These are phyloP conservation scores for Saccharomyces hybrid DNA, from an alignment of 1,139 yeast genomes.

Conservation along the genomic window DNA sequence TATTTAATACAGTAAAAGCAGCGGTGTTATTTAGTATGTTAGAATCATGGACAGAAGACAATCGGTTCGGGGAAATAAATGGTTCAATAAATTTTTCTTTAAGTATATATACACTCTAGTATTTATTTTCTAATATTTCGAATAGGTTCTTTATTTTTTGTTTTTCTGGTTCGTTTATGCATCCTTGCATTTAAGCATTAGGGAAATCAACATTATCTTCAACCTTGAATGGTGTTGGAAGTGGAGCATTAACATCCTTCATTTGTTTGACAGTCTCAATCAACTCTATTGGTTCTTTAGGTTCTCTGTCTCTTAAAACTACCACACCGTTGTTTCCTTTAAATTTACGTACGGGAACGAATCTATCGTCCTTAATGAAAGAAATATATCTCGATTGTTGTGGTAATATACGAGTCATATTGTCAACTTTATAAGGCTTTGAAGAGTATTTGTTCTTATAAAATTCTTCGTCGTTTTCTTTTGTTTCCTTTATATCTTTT, in stretches of 20 bases:
- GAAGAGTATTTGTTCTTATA: constrained; percentile 39
- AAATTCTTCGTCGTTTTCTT: constrained; percentile 31
- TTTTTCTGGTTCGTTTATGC: neutral
- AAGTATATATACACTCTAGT: neutral
- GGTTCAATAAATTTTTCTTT: neutral
- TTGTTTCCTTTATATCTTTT: constrained; percentile 23
- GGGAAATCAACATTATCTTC: constrained; percentile 28
- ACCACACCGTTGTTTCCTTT: constrained; percentile 77
- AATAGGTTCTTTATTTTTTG: neutral
- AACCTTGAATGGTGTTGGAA: constrained; percentile 70
- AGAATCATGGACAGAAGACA: neutral
- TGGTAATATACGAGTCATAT: constrained; percentile 87
- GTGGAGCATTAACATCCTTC: constrained; percentile 77
- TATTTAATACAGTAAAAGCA: neutral
- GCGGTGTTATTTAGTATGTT: neutral
- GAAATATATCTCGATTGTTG: constrained; percentile 77
- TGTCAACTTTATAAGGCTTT: constrained; percentile 61
- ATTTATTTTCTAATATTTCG: neutral
- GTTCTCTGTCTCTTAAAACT: constrained; percentile 63
- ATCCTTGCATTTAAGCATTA: neutral
- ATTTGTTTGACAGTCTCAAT: constrained; percentile 83
- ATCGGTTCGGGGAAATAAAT: neutral
- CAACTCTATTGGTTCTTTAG: constrained; percentile 55
- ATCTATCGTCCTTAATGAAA: constrained; percentile 68
- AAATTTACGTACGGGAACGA: constrained; percentile 73